Conservation (phyloP, 192 early-diverging fungal species). For the Linnemannia elongata region DNA sequence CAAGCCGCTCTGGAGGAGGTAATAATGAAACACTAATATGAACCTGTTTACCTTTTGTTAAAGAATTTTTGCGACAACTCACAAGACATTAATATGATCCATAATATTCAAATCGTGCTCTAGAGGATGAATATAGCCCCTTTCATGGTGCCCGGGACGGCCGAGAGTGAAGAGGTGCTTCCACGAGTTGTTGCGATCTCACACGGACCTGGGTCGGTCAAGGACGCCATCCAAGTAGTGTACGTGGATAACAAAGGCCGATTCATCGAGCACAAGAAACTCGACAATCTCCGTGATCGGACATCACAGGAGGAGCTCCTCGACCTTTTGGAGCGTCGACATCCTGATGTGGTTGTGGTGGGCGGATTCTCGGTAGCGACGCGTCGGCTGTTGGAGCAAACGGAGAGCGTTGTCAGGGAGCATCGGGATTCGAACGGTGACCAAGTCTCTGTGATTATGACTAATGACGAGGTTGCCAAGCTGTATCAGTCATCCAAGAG, state of each 20-base stretch:
- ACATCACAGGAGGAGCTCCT: slow-evolving; percentile 63
- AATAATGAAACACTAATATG: neutral
- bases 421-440: slow-evolving; percentile 61
- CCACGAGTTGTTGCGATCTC: slow-evolving; percentile 77
- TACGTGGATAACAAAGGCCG: slow-evolving; percentile 83
- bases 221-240: slow-evolving; percentile 71
- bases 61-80: too few species aligned
- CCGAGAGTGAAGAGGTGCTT: slow-evolving; percentile 56
- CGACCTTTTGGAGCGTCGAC: slow-evolving; percentile 67
- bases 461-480: slow-evolving; percentile 90
- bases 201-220: slow-evolving; percentile 79
- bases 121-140: slow-evolving; percentile 78
- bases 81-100: neutral
- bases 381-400: slow-evolving; percentile 78
- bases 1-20: slow-evolving; percentile 72
- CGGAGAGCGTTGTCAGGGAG: slow-evolving; percentile 68
- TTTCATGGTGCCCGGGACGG: slow-evolving; percentile 54
- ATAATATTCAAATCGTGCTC: too few species aligned
- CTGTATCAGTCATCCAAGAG: slow-evolving; percentile 85
- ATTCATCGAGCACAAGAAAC: slow-evolving; percentile 71
- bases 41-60: too few species aligned
- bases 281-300: slow-evolving; percentile 68
- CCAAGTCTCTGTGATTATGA: slow-evolving; percentile 74
- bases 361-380: slow-evolving; percentile 83
- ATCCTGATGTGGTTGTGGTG: slow-evolving; percentile 85